phyloP scores from a whole-genome alignment of 768 basidiomycete genomes.

The Crucibulum laeve region DNA sequence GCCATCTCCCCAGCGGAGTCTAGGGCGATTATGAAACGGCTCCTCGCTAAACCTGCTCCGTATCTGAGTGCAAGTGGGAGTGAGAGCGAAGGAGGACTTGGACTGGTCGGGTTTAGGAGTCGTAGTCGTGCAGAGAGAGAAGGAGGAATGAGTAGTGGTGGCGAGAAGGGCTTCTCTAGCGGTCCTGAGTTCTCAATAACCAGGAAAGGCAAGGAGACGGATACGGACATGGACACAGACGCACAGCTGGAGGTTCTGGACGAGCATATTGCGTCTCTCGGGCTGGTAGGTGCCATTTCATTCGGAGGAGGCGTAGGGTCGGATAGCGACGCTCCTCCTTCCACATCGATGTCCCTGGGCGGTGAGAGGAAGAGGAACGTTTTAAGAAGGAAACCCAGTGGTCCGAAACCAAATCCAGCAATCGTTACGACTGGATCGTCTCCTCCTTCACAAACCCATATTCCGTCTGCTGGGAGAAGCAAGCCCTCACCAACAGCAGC shows the following conservation, averaged over 20 bases:
- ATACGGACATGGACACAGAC: not conserved
- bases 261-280: not conserved
- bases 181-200: no score
- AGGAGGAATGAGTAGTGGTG: not conserved
- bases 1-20: constrained; percentile 10
- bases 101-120: not conserved
- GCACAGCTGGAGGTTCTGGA: not conserved
- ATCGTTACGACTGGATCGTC: not conserved
- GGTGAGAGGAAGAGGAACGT: not conserved
- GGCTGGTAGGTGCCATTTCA: no score
- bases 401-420: not conserved
- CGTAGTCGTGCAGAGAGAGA: not conserved
- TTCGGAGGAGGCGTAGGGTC: not conserved
- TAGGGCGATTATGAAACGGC: constrained; percentile 24
- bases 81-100: not conserved
- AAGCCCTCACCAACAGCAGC: not conserved
- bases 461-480: not conserved
- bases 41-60: constrained; percentile 26
- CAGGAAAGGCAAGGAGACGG: no score
- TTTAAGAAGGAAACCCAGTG: not conserved
- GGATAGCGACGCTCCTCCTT: not conserved
- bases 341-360: not conserved
- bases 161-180: no score
- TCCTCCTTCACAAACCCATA: not conserved
- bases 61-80: constrained; percentile 11